A percentile compares a stretch with the other conserved stretches of the same genome.
These are phyloP conservation scores for Tetracentron sinense DNA, from an alignment of 164 flowering plant species.

Conservation along the genomic window DNA sequence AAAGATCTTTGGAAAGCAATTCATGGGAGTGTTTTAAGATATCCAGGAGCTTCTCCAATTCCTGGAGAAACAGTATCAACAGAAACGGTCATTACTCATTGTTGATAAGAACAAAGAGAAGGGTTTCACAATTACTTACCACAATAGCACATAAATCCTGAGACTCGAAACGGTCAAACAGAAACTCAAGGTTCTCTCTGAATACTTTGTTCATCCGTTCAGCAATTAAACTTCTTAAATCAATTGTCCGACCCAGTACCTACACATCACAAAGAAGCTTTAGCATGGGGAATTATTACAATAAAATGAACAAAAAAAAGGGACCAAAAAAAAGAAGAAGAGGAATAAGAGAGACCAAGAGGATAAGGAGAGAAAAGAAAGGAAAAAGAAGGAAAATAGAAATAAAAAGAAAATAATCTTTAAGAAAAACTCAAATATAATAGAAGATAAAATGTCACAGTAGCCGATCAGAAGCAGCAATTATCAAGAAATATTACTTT, in stretches of 20 bases:
- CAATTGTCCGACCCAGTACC: constrained; percentile 89
- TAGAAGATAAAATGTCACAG: too few relatives aligned
- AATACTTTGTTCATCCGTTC: constrained; percentile 84
- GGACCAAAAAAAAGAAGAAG: background rate
- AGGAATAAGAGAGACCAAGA: background rate
- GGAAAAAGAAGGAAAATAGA: background rate
- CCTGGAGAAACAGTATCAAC: constrained; percentile 42
- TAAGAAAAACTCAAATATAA: too few relatives aligned
- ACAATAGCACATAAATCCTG: constrained; percentile 93
- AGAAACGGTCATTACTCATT: background rate
- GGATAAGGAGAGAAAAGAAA: background rate
- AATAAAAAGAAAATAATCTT: too few relatives aligned
- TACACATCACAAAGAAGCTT: constrained; percentile 23
- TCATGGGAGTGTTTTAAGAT: constrained; percentile 74
- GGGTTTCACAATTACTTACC: constrained; percentile 37
- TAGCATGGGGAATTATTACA: too few relatives aligned
- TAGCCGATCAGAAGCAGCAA: too few relatives aligned
- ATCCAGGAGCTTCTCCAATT: constrained; percentile 80
- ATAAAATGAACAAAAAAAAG: too few relatives aligned
- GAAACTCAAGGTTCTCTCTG: constrained; percentile 90
- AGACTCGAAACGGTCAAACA: constrained; percentile 95
- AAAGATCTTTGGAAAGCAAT: constrained; percentile 70
- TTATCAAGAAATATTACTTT: too few relatives aligned
- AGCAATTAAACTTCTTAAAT: constrained; percentile 78
- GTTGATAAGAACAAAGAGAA: constrained; percentile 1